Percentiles rank a stretch among this genome's conserved stretches.
These are phyloP conservation scores for Umbelopsis sp. DNA, from an alignment of 192 early-diverging fungal species.

Conservation along the genomic window DNA sequence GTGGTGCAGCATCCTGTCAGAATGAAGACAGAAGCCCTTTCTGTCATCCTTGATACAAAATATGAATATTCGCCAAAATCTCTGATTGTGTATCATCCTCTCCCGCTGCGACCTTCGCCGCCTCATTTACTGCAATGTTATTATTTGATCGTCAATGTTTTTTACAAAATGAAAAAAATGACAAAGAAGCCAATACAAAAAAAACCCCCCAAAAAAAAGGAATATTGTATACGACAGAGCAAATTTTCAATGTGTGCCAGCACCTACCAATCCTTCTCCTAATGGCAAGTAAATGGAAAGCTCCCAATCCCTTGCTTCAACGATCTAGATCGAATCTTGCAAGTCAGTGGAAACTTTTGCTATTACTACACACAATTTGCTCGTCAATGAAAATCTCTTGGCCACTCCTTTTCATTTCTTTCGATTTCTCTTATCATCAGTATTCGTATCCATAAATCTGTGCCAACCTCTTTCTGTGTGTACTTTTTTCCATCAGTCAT, in stretches of 20 bases:
- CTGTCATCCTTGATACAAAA: background rate
- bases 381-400: no score
- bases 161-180: background rate
- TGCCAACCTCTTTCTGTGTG: background rate
- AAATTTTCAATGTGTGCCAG: no score
- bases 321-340: background rate
- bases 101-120: background rate
- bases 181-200: no score
- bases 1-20: constrained; percentile 12
- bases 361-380: background rate
- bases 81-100: background rate
- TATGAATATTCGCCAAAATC: background rate
- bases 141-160: background rate
- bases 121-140: background rate
- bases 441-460: background rate
- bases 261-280: no score
- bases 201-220: no score
- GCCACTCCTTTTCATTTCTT: no score
- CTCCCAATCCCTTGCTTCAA: background rate
- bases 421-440: background rate
- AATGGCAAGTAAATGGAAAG: no score
- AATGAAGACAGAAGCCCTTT: background rate
- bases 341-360: background rate
- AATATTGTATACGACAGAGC: no score
- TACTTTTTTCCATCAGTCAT: background rate